Evolutionary conservation across 306 rosid species (phyloP).

Genomic region (Pterocarpus macrocarpus): DNA sequence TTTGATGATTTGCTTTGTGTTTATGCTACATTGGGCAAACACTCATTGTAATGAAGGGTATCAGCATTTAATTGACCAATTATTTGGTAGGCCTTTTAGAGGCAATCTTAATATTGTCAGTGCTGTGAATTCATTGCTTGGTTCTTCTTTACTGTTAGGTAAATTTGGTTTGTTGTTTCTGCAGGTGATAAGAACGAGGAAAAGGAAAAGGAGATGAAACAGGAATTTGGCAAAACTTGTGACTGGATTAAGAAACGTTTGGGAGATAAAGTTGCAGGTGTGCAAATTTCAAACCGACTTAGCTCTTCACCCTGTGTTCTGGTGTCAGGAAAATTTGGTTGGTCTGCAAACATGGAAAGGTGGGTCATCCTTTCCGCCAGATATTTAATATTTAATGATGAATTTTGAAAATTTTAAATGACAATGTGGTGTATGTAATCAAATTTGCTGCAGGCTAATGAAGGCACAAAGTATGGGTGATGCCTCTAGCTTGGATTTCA

Average conservation of each 20-base stretch:
- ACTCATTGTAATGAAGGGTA: neutral
- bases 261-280: constrained; percentile 94
- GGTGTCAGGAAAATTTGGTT: constrained; percentile 95
- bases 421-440: constrained; percentile 27
- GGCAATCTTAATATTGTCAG: neutral
- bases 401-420: constrained; percentile 6
- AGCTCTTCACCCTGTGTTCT: constrained; percentile 96
- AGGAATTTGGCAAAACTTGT: constrained; percentile 85
- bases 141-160: constrained; percentile 27
- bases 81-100: constrained; percentile 12
- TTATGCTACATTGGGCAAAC: constrained; percentile 10
- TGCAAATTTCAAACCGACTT: constrained; percentile 89
- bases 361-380: constrained; percentile 37
- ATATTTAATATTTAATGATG: constrained; percentile 2
- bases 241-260: constrained; percentile 94
- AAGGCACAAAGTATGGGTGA: constrained; percentile 93
- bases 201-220: constrained; percentile 85
- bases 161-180: constrained; percentile 35
- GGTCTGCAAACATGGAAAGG: constrained; percentile 99
- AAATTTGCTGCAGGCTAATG: constrained; percentile 74
- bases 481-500: constrained; percentile 84
- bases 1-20: constrained; percentile 6
- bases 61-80: constrained; percentile 20
- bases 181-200: constrained; percentile 95
- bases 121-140: constrained; percentile 21